Evolutionary conservation across 2,329 filamentous ascomycete genomes (phyloP).

Genomic region (Aspergillus piperis): DNA sequence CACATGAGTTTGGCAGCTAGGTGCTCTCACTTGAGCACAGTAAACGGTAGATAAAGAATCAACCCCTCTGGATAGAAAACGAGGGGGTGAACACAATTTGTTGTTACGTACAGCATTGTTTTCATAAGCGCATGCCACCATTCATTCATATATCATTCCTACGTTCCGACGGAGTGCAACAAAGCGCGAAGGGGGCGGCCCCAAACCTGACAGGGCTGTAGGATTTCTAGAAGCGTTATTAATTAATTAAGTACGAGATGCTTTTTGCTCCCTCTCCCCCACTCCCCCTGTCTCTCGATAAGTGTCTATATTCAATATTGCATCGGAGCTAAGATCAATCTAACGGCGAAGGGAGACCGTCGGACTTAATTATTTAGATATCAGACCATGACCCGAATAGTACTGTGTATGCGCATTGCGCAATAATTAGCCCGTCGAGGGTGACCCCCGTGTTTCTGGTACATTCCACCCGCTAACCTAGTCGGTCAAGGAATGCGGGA

Average conservation of each 20-base stretch:
- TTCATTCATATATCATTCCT: not conserved
- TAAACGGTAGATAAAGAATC: not conserved
- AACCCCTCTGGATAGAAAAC: not conserved
- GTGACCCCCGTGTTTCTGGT: constrained; percentile 23
- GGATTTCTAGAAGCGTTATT: not conserved
- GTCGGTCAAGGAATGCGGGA: not conserved
- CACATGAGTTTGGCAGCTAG: not conserved
- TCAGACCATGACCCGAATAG: no score
- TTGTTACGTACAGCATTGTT: not conserved
- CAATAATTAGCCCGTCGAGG: constrained; percentile 13
- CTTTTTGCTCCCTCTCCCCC: constrained; percentile 31
- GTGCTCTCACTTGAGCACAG: not conserved
- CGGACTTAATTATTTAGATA: no score
- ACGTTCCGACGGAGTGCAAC: not conserved
- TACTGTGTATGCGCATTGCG: no score
- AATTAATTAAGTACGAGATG: constrained; percentile 36
- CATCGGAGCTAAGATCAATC: no score
- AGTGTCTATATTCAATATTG: no score
- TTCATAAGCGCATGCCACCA: not conserved
- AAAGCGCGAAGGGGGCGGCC: constrained; percentile 15
- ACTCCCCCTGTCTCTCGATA: no score
- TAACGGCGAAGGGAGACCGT: no score
- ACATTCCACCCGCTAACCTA: not conserved
- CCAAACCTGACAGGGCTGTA: constrained; percentile 18
- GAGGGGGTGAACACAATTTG: not conserved